Percentiles rank a stretch among this genome's conserved stretches.
These are phyloP conservation scores for Trametes versicolor DNA, from an alignment of 1,284 basidiomycete species.

Conservation along the genomic window DNA sequence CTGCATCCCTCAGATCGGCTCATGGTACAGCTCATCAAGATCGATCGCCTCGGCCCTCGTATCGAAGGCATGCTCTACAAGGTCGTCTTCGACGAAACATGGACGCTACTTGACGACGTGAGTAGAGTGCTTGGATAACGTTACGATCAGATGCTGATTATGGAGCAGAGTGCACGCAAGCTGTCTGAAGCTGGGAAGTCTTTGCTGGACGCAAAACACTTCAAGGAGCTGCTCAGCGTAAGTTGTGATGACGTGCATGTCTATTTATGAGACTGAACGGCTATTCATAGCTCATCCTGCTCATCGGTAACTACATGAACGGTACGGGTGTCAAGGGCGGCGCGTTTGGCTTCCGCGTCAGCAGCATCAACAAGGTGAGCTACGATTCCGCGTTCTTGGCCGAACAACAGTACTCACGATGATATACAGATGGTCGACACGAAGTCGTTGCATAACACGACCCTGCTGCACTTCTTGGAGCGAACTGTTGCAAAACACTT, in stretches of 20 bases:
- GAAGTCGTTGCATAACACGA: constrained; percentile 94
- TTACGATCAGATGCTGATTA: constrained; percentile 16
- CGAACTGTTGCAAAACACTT: constrained; percentile 91
- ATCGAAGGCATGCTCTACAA: constrained; percentile 96
- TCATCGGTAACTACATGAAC: constrained; percentile 99
- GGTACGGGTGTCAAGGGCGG: constrained; percentile 97
- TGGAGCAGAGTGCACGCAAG: constrained; percentile 75
- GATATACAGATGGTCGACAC: constrained; percentile 90
- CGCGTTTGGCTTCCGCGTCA: constrained; percentile 96
- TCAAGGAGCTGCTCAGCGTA: constrained; percentile 89
- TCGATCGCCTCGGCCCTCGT: constrained; percentile 90
- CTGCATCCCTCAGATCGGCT: constrained; percentile 96
- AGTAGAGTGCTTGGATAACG: constrained; percentile 33
- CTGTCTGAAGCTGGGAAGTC: constrained; percentile 83
- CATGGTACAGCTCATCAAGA: constrained; percentile 97
- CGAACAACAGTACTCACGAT: not conserved
- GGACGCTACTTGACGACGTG: constrained; percentile 78
- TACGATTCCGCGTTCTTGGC: not conserved
- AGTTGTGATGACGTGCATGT: constrained; percentile 35
- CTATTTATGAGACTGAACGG: constrained; percentile 20
- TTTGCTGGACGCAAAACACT: constrained; percentile 80
- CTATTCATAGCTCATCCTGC: constrained; percentile 79
- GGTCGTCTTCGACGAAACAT: constrained; percentile 86
- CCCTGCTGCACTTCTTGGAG: constrained; percentile 95
- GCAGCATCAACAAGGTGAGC: constrained; percentile 94